These are phyloP conservation scores for Aspergillus viridinutans DNA, from an alignment of 2,329 filamentous ascomycete species.

Conservation along the genomic window DNA sequence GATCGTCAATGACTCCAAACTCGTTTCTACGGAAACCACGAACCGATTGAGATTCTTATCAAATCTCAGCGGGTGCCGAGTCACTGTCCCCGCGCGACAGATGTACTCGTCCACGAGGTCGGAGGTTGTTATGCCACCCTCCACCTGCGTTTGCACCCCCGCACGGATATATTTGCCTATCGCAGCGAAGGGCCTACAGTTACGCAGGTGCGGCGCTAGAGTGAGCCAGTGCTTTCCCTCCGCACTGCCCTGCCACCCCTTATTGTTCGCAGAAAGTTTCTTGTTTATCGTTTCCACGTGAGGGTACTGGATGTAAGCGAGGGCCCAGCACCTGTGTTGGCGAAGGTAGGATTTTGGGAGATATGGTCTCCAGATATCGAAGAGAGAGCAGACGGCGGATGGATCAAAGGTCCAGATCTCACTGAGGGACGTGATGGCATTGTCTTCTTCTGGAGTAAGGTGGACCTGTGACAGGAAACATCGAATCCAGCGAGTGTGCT, in stretches of 20 bases:
- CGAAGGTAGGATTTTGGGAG: slow-evolving; percentile 13
- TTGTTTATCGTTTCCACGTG: slow-evolving; percentile 5
- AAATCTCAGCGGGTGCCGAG: slow-evolving; percentile 2
- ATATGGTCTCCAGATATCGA: slow-evolving; percentile 10
- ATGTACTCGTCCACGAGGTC: slow-evolving; percentile 7
- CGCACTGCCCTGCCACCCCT: background rate
- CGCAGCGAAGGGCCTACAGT: background rate
- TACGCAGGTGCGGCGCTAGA: background rate
- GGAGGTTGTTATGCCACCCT: slow-evolving; percentile 1
- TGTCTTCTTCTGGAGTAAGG: background rate
- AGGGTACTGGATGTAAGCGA: slow-evolving; percentile 9
- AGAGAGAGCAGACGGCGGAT: background rate
- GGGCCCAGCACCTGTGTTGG: slow-evolving; percentile 8
- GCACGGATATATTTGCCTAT: background rate
- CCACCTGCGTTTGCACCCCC: background rate
- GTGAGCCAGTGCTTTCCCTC: slow-evolving; percentile 10
- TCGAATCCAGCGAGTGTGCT: slow-evolving; percentile 19
- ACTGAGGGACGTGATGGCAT: background rate
- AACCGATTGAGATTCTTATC: background rate
- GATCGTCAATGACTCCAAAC: background rate
- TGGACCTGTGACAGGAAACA: slow-evolving; percentile 9
- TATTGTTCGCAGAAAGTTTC: slow-evolving; percentile 3
- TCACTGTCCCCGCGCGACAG: background rate
- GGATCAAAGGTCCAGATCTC: slow-evolving; percentile 15
- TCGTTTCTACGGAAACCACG: background rate